phyloP scores from a whole-genome alignment of 2,329 filamentous ascomycete genomes.

The Pestalotiopsis sp. region DNA sequence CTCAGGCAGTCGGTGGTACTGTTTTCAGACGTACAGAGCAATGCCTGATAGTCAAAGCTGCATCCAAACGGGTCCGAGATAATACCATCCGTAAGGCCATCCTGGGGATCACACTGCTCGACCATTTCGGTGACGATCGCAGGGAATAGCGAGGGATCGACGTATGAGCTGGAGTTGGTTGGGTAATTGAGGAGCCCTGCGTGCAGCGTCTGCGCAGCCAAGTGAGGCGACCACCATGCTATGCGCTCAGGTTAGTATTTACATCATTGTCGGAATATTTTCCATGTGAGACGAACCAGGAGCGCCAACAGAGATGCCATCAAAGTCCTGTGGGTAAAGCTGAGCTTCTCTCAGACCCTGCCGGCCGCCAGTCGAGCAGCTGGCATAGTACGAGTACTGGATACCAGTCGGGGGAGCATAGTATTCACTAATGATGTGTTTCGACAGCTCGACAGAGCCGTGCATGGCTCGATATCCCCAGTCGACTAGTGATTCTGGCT shows the following conservation, averaged over 20 bases:
- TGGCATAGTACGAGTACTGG: conserved; percentile 55
- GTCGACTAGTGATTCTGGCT: conserved; percentile 38
- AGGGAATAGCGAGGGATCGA: conserved; percentile 40
- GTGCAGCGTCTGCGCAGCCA: conserved; percentile 39
- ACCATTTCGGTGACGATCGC: conserved; percentile 42
- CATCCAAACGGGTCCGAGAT: conserved; percentile 43
- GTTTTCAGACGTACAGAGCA: conserved; percentile 34
- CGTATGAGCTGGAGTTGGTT: conserved; percentile 40
- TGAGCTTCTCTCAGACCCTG: conserved; percentile 60
- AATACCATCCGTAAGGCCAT: conserved; percentile 44
- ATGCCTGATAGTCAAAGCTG: conserved; percentile 37
- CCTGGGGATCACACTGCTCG: conserved; percentile 45
- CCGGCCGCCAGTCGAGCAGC: conserved; percentile 62
- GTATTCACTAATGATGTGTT: conserved; percentile 47
- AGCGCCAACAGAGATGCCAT: conserved; percentile 56
- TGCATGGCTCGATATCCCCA: conserved; percentile 48
- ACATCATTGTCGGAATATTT: background rate
- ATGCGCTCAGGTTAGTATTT: background rate
- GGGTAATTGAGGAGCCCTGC: conserved; percentile 47
- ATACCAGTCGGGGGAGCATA: conserved; percentile 41
- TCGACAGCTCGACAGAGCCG: conserved; percentile 51
- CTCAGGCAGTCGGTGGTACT: conserved; percentile 38
- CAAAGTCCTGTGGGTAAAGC: conserved; percentile 56
- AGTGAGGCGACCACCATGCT: conserved; percentile 51
- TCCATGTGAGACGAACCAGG: conserved; percentile 31